phyloP scores from a whole-genome alignment of 805 yeast species.

The Suhomyces kilbournensis region DNA sequence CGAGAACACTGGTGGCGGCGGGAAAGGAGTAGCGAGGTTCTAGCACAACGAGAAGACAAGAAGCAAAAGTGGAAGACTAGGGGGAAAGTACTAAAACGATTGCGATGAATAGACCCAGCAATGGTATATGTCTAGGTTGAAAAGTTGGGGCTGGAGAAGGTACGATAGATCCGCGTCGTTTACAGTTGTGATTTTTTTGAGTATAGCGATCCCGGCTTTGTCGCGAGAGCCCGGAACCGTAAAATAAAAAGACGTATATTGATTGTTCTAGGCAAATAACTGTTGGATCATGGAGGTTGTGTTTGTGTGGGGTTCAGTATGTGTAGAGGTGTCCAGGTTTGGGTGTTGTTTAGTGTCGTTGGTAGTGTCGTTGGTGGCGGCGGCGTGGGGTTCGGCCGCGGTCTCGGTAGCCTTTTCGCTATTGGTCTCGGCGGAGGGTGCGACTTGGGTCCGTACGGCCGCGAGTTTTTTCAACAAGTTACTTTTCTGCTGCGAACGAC shows the following conservation, averaged over 20 bases:
- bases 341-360: background rate
- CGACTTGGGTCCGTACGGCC: constrained; percentile 1
- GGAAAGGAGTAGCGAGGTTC: background rate
- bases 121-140: background rate
- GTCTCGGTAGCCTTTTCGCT: constrained; percentile 4
- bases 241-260: background rate
- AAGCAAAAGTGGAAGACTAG: background rate
- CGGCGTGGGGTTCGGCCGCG: constrained; percentile 3
- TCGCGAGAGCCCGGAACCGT: background rate
- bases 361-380: background rate
- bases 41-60: background rate
- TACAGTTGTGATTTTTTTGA: background rate
- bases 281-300: constrained; percentile 16
- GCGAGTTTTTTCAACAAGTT: constrained; percentile 12
- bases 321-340: background rate
- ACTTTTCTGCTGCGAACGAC: constrained; percentile 35
- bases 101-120: background rate
- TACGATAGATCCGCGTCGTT: background rate
- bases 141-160: background rate
- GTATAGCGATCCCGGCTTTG: constrained; percentile 1
- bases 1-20: background rate
- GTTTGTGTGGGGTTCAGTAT: background rate
- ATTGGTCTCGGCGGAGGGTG: background rate
- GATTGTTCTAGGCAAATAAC: constrained; percentile 12
- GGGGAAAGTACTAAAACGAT: background rate